Percentiles rank a stretch among this genome's conserved stretches.
These are phyloP conservation scores for Yamadazyma scolyti DNA, from an alignment of 805 yeast genomes.

Conservation along the genomic window DNA sequence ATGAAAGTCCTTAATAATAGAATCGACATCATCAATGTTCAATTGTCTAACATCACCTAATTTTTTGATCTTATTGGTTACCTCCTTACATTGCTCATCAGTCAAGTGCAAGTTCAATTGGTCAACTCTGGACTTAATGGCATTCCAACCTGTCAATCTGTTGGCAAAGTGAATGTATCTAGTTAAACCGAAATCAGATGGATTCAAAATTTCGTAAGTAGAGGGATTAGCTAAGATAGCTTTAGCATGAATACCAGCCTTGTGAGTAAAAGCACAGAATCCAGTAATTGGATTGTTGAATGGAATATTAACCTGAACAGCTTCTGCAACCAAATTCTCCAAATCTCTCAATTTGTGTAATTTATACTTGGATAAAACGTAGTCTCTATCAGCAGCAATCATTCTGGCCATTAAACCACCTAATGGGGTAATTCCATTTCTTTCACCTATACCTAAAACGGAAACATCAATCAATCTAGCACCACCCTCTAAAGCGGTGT, in stretches of 20 bases:
- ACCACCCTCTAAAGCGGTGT: constrained; percentile 61
- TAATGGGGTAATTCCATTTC: constrained; percentile 60
- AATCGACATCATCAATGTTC: constrained; percentile 59
- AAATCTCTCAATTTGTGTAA: constrained; percentile 53
- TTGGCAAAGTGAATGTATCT: constrained; percentile 60
- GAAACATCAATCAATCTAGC: constrained; percentile 57
- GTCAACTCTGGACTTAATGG: constrained; percentile 58
- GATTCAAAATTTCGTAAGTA: constrained; percentile 58
- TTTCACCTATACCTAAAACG: constrained; percentile 60
- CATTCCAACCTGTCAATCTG: constrained; percentile 62
- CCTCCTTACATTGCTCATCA: constrained; percentile 56
- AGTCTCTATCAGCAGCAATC: constrained; percentile 59
- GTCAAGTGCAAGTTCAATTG: constrained; percentile 53
- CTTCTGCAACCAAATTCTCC: constrained; percentile 57
- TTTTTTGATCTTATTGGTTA: constrained; percentile 50
- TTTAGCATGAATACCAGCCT: constrained; percentile 63
- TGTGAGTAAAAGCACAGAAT: constrained; percentile 62
- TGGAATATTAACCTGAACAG: constrained; percentile 56
- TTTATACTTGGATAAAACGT: constrained; percentile 55
- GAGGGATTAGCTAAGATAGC: constrained; percentile 62
- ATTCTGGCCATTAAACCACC: constrained; percentile 63
- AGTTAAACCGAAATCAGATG: constrained; percentile 57
- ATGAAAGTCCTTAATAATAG: constrained; percentile 54
- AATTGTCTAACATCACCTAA: constrained; percentile 60
- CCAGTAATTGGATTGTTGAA: constrained; percentile 64